Evolutionary conservation across 768 basidiomycete genomes (phyloP).

Genomic region (Collybia sordida): DNA sequence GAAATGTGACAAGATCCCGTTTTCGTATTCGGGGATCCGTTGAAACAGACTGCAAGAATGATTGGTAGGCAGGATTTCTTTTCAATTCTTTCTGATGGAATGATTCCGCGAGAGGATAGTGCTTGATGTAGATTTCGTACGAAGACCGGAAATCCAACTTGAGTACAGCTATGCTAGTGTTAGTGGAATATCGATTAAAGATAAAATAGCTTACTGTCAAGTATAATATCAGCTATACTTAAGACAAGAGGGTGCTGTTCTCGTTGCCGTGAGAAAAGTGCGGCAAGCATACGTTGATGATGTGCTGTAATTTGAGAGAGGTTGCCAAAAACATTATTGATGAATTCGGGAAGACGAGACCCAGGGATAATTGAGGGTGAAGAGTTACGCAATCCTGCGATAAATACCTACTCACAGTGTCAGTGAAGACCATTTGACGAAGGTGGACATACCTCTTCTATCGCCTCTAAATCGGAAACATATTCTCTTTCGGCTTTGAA

Average conservation of each 20-base stretch:
- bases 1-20: conserved; percentile 77
- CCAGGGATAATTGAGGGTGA: conserved; percentile 65
- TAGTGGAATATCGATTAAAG: neutral
- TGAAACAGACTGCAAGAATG: conserved; percentile 62
- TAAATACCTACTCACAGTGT: conserved; percentile 56
- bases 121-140: conserved; percentile 84
- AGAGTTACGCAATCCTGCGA: conserved; percentile 59
- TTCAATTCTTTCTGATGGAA: conserved; percentile 76
- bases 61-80: conserved; percentile 63
- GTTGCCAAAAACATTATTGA: conserved; percentile 85
- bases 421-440: neutral
- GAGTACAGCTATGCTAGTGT: conserved; percentile 33
- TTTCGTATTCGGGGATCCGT: conserved; percentile 67
- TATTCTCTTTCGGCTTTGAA: conserved; percentile 91
- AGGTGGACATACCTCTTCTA: conserved; percentile 54
- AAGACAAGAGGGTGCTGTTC: conserved; percentile 85
- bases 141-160: conserved; percentile 53
- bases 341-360: conserved; percentile 59
- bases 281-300: conserved; percentile 67
- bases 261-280: conserved; percentile 77
- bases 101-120: conserved; percentile 86
- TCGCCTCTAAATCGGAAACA: conserved; percentile 72
- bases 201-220: conserved; percentile 56
- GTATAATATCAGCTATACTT: conserved; percentile 81
- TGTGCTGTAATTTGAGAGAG: conserved; percentile 62